A percentile compares a stretch with the other conserved stretches of the same genome.
These are phyloP conservation scores for Rubia yunnanensis DNA, from an alignment of 257 asterid genomes.

Conservation along the genomic window DNA sequence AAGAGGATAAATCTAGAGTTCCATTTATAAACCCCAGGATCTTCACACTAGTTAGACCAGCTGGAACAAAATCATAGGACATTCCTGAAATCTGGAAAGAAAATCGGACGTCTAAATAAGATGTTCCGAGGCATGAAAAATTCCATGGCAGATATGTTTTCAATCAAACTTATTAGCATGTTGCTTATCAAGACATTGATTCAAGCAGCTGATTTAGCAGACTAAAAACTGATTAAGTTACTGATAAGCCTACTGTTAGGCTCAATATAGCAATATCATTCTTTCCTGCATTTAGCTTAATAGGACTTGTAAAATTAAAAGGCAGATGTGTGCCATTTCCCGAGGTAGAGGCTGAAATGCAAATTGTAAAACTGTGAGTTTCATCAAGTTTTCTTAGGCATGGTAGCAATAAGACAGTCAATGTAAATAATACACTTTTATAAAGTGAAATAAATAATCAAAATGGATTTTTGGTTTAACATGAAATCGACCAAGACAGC, in stretches of 20 bases:
- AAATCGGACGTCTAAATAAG: too few species aligned
- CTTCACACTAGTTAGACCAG: conserved; percentile 70
- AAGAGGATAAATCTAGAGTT: conserved; percentile 57
- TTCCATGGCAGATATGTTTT: too few species aligned
- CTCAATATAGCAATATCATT: conserved; percentile 75
- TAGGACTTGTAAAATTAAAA: conserved; percentile 47
- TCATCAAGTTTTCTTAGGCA: not conserved
- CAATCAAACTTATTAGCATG: too few species aligned
- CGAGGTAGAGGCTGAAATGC: conserved; percentile 55
- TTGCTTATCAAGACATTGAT: not conserved
- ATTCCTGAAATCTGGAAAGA: conserved; percentile 85
- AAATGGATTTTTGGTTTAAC: not conserved
- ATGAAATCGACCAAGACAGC: not conserved
- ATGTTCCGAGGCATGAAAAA: too few species aligned
- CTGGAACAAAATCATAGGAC: conserved; percentile 76
- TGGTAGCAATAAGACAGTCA: not conserved
- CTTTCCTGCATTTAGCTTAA: conserved; percentile 53
- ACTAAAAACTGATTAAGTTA: conserved; percentile 13
- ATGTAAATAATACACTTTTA: not conserved
- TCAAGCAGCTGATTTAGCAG: not conserved
- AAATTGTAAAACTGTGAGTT: conserved; percentile 14
- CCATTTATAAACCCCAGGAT: conserved; percentile 58
- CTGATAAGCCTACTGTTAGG: conserved; percentile 85
- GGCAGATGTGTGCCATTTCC: conserved; percentile 67
- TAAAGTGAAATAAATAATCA: not conserved